These are phyloP conservation scores for Trichoderma asperelloides DNA, from an alignment of 495 filamentous ascomycete genomes.

Conservation along the genomic window DNA sequence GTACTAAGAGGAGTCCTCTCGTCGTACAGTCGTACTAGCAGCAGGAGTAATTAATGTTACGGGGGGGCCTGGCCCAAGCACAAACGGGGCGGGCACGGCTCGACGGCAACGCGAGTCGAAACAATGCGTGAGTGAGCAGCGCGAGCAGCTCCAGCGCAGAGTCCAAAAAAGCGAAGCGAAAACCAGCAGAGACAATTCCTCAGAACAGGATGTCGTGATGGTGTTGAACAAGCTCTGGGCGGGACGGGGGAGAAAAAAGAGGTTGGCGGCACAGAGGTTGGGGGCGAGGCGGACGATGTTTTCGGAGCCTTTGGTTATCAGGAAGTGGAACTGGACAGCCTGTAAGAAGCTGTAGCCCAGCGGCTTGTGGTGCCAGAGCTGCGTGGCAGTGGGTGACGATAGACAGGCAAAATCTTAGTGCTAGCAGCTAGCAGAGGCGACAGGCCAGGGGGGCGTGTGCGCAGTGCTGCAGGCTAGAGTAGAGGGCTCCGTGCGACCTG, in stretches of 20 bases:
- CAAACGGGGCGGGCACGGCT: slow-evolving; percentile 4
- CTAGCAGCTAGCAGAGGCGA: not conserved
- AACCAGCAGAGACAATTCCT: not conserved
- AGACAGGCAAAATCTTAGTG: not conserved
- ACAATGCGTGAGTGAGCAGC: not conserved
- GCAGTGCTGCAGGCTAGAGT: not conserved
- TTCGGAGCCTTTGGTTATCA: slow-evolving; percentile 7
- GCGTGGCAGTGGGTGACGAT: slow-evolving; percentile 5
- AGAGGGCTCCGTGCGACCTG: not conserved
- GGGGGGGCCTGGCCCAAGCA: slow-evolving; percentile 2
- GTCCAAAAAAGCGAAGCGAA: not conserved
- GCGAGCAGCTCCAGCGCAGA: not conserved
- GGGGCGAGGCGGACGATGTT: slow-evolving; percentile 1
- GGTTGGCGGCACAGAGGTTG: slow-evolving; percentile 5
- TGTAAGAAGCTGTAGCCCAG: slow-evolving; percentile 5
- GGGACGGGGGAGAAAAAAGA: not conserved
- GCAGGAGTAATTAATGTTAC: slow-evolving; percentile 2
- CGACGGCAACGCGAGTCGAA: slow-evolving; percentile 1
- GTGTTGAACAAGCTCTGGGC: not conserved
- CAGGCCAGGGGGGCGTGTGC: not conserved
- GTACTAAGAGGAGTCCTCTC: not conserved
- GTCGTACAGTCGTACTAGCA: not conserved
- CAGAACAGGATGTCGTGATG: not conserved
- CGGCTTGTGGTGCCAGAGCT: slow-evolving; percentile 6
- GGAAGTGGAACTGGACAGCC: slow-evolving; percentile 2